Conservation (phyloP, 148 eudicot genomes). For the Nyssa sinensis region DNA sequence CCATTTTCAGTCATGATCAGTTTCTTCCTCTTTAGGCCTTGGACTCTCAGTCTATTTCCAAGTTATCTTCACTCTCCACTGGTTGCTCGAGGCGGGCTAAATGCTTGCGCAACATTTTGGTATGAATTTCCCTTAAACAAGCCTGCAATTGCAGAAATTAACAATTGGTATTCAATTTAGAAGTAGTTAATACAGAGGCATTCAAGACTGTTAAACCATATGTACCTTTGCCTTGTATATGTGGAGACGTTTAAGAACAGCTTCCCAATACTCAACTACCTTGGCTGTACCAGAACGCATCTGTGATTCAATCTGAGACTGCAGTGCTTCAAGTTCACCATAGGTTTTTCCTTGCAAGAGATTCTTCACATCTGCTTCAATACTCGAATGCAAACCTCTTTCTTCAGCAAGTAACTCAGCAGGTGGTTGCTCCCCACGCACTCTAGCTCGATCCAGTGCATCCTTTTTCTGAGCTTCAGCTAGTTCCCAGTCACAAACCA, state of each 20-base stretch:
- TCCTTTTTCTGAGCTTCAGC: constrained; percentile 85
- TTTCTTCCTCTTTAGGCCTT: constrained; percentile 51
- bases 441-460: constrained; percentile 75
- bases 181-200: not conserved
- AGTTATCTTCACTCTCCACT: constrained; percentile 36
- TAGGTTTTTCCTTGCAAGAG: constrained; percentile 68
- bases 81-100: constrained; percentile 71
- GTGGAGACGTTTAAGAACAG: constrained; percentile 86
- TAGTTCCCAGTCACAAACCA: constrained; percentile 93
- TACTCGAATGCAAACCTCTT: constrained; percentile 86
- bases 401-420: constrained; percentile 87
- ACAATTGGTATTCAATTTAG: constrained; percentile 14
- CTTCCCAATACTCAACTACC: constrained; percentile 98
- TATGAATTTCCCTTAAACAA: constrained; percentile 85
- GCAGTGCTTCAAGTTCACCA: constrained; percentile 63
- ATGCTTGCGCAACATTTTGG: constrained; percentile 70
- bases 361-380: constrained; percentile 79
- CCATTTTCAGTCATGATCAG: constrained; percentile 47
- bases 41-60: constrained; percentile 27
- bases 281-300: constrained; percentile 96
- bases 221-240: constrained; percentile 92
- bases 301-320: constrained; percentile 77
- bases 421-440: constrained; percentile 87
- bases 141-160: constrained; percentile 51
- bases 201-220: not conserved